Percentiles rank a stretch among this genome's conserved stretches.
Evolutionary conservation across 2,329 filamentous ascomycete species (phyloP).

Genomic region (Monilinia polystroma): DNA sequence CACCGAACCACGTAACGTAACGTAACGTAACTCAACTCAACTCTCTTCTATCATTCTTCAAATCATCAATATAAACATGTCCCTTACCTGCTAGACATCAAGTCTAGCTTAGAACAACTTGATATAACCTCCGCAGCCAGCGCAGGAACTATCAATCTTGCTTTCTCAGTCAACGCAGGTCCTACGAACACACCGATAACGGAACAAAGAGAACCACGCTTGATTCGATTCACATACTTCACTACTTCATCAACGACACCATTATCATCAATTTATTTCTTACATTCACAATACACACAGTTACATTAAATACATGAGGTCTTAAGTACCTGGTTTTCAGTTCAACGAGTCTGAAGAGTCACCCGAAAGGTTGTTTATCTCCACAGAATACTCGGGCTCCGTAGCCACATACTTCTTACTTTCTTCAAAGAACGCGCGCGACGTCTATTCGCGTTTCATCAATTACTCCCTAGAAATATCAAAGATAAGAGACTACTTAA

Average conservation of each 20-base stretch:
- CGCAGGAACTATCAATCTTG: conserved; percentile 46
- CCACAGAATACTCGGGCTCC: conserved; percentile 38
- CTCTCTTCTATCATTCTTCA: conserved; percentile 12
- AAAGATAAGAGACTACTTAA: conserved; percentile 25
- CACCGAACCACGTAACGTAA: neutral
- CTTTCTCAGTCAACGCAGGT: conserved; percentile 45
- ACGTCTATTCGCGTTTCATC: conserved; percentile 23
- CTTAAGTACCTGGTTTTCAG: conserved; percentile 39
- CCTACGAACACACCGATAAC: conserved; percentile 28
- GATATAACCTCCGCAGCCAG: conserved; percentile 47
- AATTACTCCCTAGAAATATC: conserved; percentile 28
- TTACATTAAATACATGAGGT: conserved; percentile 31
- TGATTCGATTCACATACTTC: conserved; percentile 19
- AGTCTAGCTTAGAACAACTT: conserved; percentile 46
- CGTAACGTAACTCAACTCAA: conserved; percentile 21
- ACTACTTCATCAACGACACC: neutral
- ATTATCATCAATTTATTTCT: neutral
- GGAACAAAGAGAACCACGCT: conserved; percentile 28
- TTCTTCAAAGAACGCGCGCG: conserved; percentile 33
- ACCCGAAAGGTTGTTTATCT: conserved; percentile 37
- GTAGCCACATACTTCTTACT: conserved; percentile 39
- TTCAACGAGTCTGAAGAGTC: conserved; percentile 41
- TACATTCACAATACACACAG: neutral
- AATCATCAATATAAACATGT: conserved; percentile 32
- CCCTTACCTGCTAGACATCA: conserved; percentile 45